A percentile compares a stretch with the other conserved stretches of the same genome.
phyloP scores from a whole-genome alignment of 805 yeast genomes.

The Ogataea minuta region DNA sequence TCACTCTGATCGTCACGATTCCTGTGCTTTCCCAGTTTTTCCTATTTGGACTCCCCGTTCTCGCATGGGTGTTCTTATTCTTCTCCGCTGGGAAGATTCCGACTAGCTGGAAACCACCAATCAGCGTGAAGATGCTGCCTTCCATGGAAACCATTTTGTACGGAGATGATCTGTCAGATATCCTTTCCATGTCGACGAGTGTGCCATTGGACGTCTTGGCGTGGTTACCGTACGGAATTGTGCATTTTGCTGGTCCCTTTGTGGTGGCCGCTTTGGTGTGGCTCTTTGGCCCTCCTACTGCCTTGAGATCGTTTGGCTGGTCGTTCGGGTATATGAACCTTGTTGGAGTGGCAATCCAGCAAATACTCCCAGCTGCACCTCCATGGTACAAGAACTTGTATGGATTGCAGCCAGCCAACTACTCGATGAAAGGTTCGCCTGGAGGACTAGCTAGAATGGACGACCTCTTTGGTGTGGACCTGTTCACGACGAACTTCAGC shows the following conservation, averaged over 20 bases:
- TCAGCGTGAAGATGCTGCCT: slow-evolving; percentile 82
- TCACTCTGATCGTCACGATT: slow-evolving; percentile 50
- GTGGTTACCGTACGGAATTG: slow-evolving; percentile 90
- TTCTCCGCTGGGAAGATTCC: slow-evolving; percentile 77
- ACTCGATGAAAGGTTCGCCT: slow-evolving; percentile 86
- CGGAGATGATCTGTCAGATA: slow-evolving; percentile 85
- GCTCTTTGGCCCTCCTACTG: slow-evolving; percentile 87
- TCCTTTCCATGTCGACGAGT: slow-evolving; percentile 70
- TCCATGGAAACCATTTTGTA: slow-evolving; percentile 88
- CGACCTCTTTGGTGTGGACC: slow-evolving; percentile 65
- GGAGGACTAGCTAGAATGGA: slow-evolving; percentile 93
- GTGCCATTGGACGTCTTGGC: slow-evolving; percentile 76
- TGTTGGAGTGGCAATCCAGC: slow-evolving; percentile 75
- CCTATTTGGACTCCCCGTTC: slow-evolving; percentile 76
- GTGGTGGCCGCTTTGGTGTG: slow-evolving; percentile 76
- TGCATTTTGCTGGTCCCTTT: slow-evolving; percentile 86
- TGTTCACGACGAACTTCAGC: slow-evolving; percentile 75
- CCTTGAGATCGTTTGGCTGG: slow-evolving; percentile 79
- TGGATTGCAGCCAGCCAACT: slow-evolving; percentile 85
- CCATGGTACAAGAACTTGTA: slow-evolving; percentile 89
- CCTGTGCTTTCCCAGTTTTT: slow-evolving; percentile 86
- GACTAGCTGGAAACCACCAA: slow-evolving; percentile 76
- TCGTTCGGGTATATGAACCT: slow-evolving; percentile 94
- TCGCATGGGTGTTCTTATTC: slow-evolving; percentile 82
- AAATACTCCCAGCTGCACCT: slow-evolving; percentile 87